Evolutionary conservation across 2,329 filamentous ascomycete genomes (phyloP), one percentile per base, ranked within the genome.

Genomic region (Aspergillus vadensis): DNA sequence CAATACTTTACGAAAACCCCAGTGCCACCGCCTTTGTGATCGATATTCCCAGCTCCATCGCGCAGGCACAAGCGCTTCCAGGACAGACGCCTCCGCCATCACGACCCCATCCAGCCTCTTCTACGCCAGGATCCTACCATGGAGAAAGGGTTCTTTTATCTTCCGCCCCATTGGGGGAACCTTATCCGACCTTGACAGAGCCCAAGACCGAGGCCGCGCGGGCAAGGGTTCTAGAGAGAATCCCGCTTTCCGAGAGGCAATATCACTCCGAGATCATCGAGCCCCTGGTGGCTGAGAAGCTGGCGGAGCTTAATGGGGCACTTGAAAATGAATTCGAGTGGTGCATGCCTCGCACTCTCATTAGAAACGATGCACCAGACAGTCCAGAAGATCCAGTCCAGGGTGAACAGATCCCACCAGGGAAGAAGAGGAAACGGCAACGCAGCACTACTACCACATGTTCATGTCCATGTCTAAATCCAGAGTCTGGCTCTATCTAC

Each of bases 41-140:
- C 30, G 86, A 88, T 67, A 82, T 87, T 9, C 86, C 86, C 2
- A 70, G 69, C 5, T 88, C 86, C 1, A 86, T 88, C 58, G 76
- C 79, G 17, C 67, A 76, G 6, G 84, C 83, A 5, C 86, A 88
- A 71, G 75, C 74, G 19, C 70, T 72, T 47, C 61, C 62, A 19
- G 52, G 63, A 43, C 57, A 52, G 19, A 43, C n/a, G 32, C 55
- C 52, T 36, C 30, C 56, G 14, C 19, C 38, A 32, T 39, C 50
- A 23, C 32, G 2, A 36, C 50, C 27, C 39, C 19, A 36, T 57
- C 39, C 55, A 48, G 9, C 48, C 56, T 17, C 39, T 14, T 39
- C 52, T 39, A 30, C 43, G 25, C 48, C 27, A n/a, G 14, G 27
- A 10, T 41, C 12, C 2, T 14, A 48, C n/a, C 32, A 27, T 43